Base-by-base conservation (phyloP, 768 basidiomycete species). In the Tubosaeta brunneosetosa region DNA sequence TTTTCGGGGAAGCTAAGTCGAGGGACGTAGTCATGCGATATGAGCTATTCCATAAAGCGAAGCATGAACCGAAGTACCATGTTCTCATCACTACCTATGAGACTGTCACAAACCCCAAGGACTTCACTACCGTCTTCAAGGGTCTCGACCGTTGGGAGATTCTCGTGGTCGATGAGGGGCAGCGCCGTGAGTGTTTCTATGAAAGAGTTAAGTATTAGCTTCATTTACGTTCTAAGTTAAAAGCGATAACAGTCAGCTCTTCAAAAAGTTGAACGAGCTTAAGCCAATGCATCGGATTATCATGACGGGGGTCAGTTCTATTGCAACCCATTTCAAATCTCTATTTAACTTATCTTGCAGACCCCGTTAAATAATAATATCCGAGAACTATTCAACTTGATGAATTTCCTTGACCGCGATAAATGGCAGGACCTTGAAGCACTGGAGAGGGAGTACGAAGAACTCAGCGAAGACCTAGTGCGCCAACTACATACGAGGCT, bases 301-400 rank as follows among this genome's bases (percentile, higher is more conserved):
- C 47, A 87, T 94, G 83, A 94, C 94, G 42, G 91, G 93, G 45
- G 86, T 86, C 66, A 64, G 80, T 64, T 9, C 19, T 27, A 43
- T 3, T 26, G n/a, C 44, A 26, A 50, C 9, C 29, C 45, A 17
- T 10, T 16, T 34, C 33, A 26, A 22, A 27, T 43, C 29, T 34
- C 50, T 6, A 6, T 49, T 45, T 10, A 42, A 53, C 19, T 17
- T 19, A 32, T 36, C 36, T 36, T 34, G 17, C 53, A 92, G 80
- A 98, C 97, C 0, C 95, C 95, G 0, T 69, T 98, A 52, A 98
- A 98, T 70, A 98, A 98, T 74, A 98, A 97, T 64, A 87, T 99
- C 22, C 80, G 91, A 44, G 97, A 99, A 70, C 71, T 99, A 25
- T 95, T 98, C 76, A 98, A 94, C 67, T 77, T 99, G 40, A 93